Evolutionary conservation across 2,329 filamentous ascomycete species (phyloP), one percentile per base, ranked within the genome.

Genomic region (Trichophyton mentagrophytes): DNA sequence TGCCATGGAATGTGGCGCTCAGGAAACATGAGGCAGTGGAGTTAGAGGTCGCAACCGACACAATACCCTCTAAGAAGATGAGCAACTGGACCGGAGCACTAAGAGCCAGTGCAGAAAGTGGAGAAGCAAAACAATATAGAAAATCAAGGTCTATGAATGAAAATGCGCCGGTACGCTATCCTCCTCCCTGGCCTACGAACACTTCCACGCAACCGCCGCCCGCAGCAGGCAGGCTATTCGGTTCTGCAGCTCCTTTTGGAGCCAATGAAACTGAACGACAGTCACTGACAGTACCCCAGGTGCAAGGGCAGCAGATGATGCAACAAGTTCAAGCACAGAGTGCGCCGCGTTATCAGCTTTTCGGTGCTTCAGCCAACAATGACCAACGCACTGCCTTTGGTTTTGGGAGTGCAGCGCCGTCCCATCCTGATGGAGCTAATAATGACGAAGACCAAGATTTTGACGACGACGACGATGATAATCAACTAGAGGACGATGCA

Each of bases 1-100:
- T 74, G 0, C 76, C 81, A 0, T 87, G 84, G 84, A 78, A 74
- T 57, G 74, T 87, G 64, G 78, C 77, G 61, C 71, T 85, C 5
- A 73, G 68, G 13, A 71, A 72, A 33, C 70, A 70, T 47, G 44
- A 67, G 62, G 65, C 15, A 17, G 17, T 44, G 30, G n/a, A 36
- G 13, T 2, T 36, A 25, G n/a, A 55, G 4, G 13, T 36, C 15
- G 30, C 33, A 7, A 42, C 17, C 0, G 30, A 57, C 22, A 42
- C n/a, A 7, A 7, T 25, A 15, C 9, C 22, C 4, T 3, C 55
- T 22, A 30, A 25, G 25, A 42, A 33, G 46, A 56, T 55, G 63
- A 61, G 44, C 58, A 22, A 67, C 62, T 64, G 62, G 64, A 42
- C 51, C 47, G 57, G 63, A 62, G 49, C 58, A 40, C 58, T 65